Evolutionary conservation across 495 filamentous ascomycete genomes (phyloP), one percentile per base, ranked within the genome.

Genomic region (Aspergillus diversus): DNA sequence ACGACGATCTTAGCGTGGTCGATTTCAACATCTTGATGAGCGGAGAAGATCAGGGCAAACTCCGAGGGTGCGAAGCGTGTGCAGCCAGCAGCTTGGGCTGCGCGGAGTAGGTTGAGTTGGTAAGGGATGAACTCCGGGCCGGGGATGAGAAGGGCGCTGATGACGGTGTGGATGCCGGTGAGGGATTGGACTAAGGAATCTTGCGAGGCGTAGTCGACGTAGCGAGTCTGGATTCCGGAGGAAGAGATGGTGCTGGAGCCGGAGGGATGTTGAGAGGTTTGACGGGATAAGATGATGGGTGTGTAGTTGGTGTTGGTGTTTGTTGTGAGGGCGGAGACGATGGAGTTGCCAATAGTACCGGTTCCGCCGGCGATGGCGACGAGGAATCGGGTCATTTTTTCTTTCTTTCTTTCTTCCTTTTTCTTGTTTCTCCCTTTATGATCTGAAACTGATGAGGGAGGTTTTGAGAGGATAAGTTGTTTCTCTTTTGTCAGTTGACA

Each of bases 1-100:
- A 71, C 66, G 6, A 48, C 54, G 3, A 58, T 34, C 59, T 69
- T 69, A 4, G 61, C 42, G 0, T 34, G 17, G 42, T 73, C 61
- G 5, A 73, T 33, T 31, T 63, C 61, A 21, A 79, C 63, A 11
- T 56, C 60, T 0, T 51, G 17, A 15, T 64, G 63, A 1, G 54
- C 60, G 1, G 34, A 17, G 2, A 59, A 34, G 9, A 65, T 57
- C 4, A 63, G 33, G 3, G 68, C 66, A 34, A 69, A 78, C 58
- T 77, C 71, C 6, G 63, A 68, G 12, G 76, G 75, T 5, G 71
- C 73, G 57, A 78, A 78, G 2, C 74, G 69, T 5, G 35, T 42
- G 6, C 69, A 66, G 11, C 75, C 71, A 2, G 71, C 74, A 12
- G 35, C 59, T 43, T 64, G 63, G 11, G 72, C 65, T 9, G 75